Evolutionary conservation across 2,329 filamentous ascomycete genomes (phyloP).

Genomic region (Aspergillus glaucus): DNA sequence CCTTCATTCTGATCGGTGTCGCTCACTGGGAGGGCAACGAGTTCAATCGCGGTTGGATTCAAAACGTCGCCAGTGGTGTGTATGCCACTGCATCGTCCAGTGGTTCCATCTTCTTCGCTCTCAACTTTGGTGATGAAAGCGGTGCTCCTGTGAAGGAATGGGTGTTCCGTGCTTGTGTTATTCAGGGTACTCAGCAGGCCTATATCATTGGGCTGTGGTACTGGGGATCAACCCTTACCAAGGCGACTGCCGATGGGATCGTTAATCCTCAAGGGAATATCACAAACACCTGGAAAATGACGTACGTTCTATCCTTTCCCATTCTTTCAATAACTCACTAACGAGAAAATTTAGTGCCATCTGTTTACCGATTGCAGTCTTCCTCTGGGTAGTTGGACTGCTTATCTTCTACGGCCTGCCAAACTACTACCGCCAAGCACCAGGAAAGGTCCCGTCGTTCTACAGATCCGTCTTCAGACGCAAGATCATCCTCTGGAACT

Average conservation of each 20-base stretch:
- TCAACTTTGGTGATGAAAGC: conserved; percentile 61
- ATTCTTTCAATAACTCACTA: conserved; percentile 5
- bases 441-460: conserved; percentile 60
- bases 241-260: conserved; percentile 38
- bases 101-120: conserved; percentile 59
- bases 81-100: conserved; percentile 59
- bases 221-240: conserved; percentile 55
- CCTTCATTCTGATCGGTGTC: conserved; percentile 58
- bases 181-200: conserved; percentile 61
- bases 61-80: conserved; percentile 55
- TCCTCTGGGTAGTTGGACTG: conserved; percentile 53
- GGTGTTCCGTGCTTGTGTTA: conserved; percentile 61
- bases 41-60: conserved; percentile 46
- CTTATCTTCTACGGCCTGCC: conserved; percentile 57
- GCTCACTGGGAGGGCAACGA: conserved; percentile 48
- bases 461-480: conserved; percentile 56
- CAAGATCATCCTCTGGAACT: conserved; percentile 63
- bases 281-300: conserved; percentile 41
- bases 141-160: conserved; percentile 58
- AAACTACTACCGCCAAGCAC: conserved; percentile 59
- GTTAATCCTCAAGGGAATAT: conserved; percentile 30
- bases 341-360: conserved; percentile 38
- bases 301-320: conserved; percentile 19
- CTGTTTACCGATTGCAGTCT: conserved; percentile 51
- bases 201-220: conserved; percentile 62